Conservation (phyloP, 805 yeast species). For the Kuraishia piskuri region DNA sequence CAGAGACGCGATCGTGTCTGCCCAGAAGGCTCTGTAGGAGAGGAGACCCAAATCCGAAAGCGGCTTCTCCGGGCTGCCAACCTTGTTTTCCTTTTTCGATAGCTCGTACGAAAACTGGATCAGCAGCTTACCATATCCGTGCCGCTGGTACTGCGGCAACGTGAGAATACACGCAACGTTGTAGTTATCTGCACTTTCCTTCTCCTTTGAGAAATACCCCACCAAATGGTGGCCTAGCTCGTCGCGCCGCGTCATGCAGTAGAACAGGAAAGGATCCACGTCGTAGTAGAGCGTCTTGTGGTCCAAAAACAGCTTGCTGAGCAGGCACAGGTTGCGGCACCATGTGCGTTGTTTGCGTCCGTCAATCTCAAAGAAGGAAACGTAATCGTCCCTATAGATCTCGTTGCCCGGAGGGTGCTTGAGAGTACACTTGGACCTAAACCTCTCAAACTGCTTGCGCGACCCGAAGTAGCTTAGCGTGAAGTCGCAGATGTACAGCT, state of each 20-base stretch:
- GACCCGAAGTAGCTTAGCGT: constrained; percentile 86
- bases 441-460: constrained; percentile 84
- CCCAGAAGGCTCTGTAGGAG: constrained; percentile 94
- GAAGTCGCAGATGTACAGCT: constrained; percentile 84
- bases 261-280: constrained; percentile 94
- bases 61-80: constrained; percentile 97
- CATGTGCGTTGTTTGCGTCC: constrained; percentile 94
- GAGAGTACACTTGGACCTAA: constrained; percentile 77
- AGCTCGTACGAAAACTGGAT: constrained; percentile 92
- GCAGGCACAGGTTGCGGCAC: constrained; percentile 90
- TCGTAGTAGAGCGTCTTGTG: constrained; percentile 96
- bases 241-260: constrained; percentile 89
- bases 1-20: constrained; percentile 74
- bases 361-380: constrained; percentile 94
- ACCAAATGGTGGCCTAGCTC: constrained; percentile 92
- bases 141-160: constrained; percentile 91
- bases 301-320: constrained; percentile 86
- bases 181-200: constrained; percentile 90
- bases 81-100: constrained; percentile 79
- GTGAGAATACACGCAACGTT: constrained; percentile 97
- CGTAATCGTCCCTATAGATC: constrained; percentile 85
- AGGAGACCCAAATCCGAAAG: constrained; percentile 88
- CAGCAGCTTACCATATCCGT: constrained; percentile 85
- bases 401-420: constrained; percentile 99
- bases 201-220: constrained; percentile 95